Conservation (phyloP, 495 filamentous ascomycete species). For the Xylaria bambusicola region DNA sequence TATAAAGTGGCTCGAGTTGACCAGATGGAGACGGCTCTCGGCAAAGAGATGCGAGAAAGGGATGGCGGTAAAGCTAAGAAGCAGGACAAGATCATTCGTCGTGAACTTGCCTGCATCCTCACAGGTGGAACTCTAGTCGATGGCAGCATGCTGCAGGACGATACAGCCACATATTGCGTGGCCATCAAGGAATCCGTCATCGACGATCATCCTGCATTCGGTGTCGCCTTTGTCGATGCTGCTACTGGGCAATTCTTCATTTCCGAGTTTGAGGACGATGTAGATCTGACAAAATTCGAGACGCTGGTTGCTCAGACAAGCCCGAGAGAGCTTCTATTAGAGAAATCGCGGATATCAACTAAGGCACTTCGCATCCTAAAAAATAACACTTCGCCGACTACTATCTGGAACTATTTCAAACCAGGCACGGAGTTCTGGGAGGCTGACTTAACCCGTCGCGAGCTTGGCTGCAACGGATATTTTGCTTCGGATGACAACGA, state of each 20-base stretch:
- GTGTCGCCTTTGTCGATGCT: slow-evolving; percentile 92
- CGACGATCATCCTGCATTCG: slow-evolving; percentile 80
- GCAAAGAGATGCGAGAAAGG: slow-evolving; percentile 96
- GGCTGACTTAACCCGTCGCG: slow-evolving; percentile 75
- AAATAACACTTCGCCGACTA: slow-evolving; percentile 89
- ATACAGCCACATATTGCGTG: slow-evolving; percentile 95
- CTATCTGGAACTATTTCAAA: slow-evolving; percentile 94
- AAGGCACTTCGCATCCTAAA: slow-evolving; percentile 92
- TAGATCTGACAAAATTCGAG: slow-evolving; percentile 95
- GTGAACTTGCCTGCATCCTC: slow-evolving; percentile 87
- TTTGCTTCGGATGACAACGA: slow-evolving; percentile 67
- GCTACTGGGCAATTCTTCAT: slow-evolving; percentile 95
- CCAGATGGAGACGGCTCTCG: slow-evolving; percentile 91
- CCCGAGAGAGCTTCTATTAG: slow-evolving; percentile 85
- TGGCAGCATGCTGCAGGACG: slow-evolving; percentile 94
- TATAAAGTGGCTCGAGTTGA: slow-evolving; percentile 97
- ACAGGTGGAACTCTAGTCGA: slow-evolving; percentile 94
- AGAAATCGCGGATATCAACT: slow-evolving; percentile 81
- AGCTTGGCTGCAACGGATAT: slow-evolving; percentile 80
- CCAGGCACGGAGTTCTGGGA: slow-evolving; percentile 90
- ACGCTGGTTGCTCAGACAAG: slow-evolving; percentile 93
- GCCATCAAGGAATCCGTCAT: slow-evolving; percentile 88
- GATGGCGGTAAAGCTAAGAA: slow-evolving; percentile 58
- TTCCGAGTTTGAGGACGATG: slow-evolving; percentile 88
- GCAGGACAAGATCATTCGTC: slow-evolving; percentile 88